Percentiles rank a stretch among this genome's conserved stretches.
Evolutionary conservation across 306 rosid species (phyloP).

Genomic region (Pterocarpus macrocarpus): DNA sequence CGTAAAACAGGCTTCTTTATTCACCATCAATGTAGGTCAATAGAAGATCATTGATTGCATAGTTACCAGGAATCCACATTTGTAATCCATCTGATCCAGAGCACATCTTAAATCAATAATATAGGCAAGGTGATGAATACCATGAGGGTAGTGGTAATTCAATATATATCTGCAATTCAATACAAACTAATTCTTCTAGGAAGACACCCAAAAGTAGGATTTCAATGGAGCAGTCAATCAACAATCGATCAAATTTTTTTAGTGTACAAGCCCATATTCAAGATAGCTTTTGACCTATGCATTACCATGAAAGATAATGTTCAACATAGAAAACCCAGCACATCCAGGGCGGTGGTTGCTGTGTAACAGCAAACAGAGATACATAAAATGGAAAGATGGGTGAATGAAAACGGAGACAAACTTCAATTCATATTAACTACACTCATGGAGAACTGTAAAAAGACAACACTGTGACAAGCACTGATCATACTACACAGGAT

Average conservation of each 20-base stretch:
- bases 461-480: conserved; percentile 31
- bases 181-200: conserved; percentile 18
- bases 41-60: background rate
- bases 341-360: conserved; percentile 5
- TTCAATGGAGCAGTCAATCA: background rate
- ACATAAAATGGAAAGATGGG: background rate
- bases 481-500: conserved; percentile 2
- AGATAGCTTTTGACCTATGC: background rate
- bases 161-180: background rate
- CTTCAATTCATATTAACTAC: conserved; percentile 15
- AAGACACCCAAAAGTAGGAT: conserved; percentile 5
- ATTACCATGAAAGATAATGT: background rate
- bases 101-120: background rate
- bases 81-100: background rate
- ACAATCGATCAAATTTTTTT: background rate
- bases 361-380: background rate
- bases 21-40: background rate
- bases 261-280: background rate
- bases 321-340: conserved; percentile 27
- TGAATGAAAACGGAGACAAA: conserved; percentile 8
- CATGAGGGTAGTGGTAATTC: background rate
- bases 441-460: conserved; percentile 22
- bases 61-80: background rate
- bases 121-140: background rate
- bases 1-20: background rate